phyloP scores from a whole-genome alignment of 495 filamentous ascomycete genomes.

The Podospora sp. region DNA sequence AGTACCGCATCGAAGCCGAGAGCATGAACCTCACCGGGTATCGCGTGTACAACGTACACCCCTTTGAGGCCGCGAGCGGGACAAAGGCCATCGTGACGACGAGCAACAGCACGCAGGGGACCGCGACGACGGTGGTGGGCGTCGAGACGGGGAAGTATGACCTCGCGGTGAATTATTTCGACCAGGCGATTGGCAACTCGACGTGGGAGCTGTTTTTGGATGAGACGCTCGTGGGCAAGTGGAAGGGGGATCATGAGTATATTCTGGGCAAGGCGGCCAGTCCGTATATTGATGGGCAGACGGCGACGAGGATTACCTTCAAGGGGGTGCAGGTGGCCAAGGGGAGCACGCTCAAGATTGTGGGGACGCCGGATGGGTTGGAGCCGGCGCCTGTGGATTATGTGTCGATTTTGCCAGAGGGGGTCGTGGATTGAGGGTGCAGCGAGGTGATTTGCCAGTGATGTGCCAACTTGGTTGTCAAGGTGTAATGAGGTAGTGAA shows the following conservation, averaged over 20 bases:
- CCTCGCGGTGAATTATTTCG: conserved; percentile 68
- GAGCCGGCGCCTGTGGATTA: conserved; percentile 71
- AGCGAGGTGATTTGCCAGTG: too few relatives aligned
- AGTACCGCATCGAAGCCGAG: conserved; percentile 67
- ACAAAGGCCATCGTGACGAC: conserved; percentile 28
- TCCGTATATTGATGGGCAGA: conserved; percentile 63
- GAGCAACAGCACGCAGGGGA: conserved; percentile 52
- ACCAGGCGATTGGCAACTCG: conserved; percentile 57
- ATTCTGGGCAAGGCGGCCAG: conserved; percentile 58
- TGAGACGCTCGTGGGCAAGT: conserved; percentile 32
- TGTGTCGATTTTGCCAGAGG: conserved; percentile 60
- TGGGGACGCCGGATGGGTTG: conserved; percentile 58
- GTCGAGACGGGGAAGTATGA: conserved; percentile 60
- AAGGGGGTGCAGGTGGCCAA: conserved; percentile 49
- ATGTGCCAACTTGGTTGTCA: too few relatives aligned
- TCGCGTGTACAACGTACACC: conserved; percentile 49
- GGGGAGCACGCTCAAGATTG: conserved; percentile 62
- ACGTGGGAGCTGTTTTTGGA: conserved; percentile 47
- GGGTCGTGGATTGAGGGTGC: conserved; percentile 57
- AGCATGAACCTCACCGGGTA: conserved; percentile 61
- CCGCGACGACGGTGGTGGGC: conserved; percentile 48
- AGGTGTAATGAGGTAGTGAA: too few relatives aligned
- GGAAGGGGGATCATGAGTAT: conserved; percentile 61
- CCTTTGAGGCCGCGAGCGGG: conserved; percentile 58
- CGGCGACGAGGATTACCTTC: conserved; percentile 64